Conservation (phyloP, 2,329 filamentous ascomycete genomes). For the Colletotrichum musicola region DNA sequence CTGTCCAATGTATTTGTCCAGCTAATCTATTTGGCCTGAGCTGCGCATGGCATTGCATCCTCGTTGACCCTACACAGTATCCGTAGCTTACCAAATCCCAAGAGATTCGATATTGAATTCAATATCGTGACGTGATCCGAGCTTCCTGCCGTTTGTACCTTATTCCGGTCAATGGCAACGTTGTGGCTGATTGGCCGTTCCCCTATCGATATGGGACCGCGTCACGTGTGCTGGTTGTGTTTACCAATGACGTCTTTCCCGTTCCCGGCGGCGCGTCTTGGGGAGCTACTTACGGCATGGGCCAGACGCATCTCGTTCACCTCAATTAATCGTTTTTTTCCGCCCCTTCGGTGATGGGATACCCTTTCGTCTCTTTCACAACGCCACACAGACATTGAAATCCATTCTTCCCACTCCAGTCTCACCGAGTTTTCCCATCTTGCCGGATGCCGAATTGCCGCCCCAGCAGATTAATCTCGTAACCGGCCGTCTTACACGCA, state of each 20-base stretch:
- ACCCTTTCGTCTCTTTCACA: neutral
- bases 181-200: too few relatives aligned
- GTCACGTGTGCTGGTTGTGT: neutral
- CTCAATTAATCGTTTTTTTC: neutral
- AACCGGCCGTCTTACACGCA: neutral
- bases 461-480: neutral
- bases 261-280: neutral
- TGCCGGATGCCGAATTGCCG: conserved; percentile 5
- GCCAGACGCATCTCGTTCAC: neutral
- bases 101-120: too few relatives aligned
- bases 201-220: neutral
- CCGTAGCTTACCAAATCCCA: too few relatives aligned
- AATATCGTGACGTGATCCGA: neutral
- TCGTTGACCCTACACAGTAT: neutral
- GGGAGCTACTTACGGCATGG: conserved; percentile 20
- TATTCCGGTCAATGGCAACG: neutral
- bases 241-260: conserved; percentile 17
- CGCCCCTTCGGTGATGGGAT: neutral
- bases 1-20: conserved; percentile 1
- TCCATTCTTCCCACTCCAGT: neutral
- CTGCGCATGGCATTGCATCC: conserved; percentile 7
- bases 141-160: conserved; percentile 1
- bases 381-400: neutral
- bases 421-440: neutral
- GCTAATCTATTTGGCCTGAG: conserved; percentile 5